Evolutionary conservation across 352 stramenopile species (phyloP), one percentile per base, ranked within the genome.

Genomic region (Elongisporangium senticosum): DNA sequence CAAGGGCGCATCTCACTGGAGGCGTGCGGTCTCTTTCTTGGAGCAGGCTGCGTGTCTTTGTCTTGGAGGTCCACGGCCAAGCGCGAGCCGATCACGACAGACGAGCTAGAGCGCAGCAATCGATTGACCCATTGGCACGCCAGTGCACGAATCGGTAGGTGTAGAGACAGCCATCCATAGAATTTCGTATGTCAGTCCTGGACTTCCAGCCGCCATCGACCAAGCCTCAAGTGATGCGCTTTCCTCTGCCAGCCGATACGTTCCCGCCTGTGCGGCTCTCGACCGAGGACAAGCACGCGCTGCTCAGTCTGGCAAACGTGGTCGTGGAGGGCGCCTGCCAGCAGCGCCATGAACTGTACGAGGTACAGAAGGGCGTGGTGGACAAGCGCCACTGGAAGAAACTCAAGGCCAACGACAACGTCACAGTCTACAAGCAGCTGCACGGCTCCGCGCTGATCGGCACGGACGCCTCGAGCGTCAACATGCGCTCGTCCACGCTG

Each of bases 351-450:
- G 59, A 69, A 40, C 48, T 61, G 19, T 77, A 77, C 53, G 39
- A 65, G 6, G 71, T 68, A 11, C 63, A 74, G 6, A 58, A 75
- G 39, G 67, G 72, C 50, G 65, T 60, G 21, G 65, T 76, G 24
- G 67, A 75, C 40, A 0, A 17, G 19, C 19, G 68, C 4, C 50
- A 67, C 21, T 75, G 67, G 67, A 75, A 75, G 33, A 57, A 69
- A 24, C 21, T 75, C 13, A 75, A 69, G 49, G 65, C 63, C 7
- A 67, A 69, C 39, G 64, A 72, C 14, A 67, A 62, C 23, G 62
- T 62, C 15, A 75, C 61, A 0, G 67, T 75, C 0, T 78, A 75
- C 61, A 68, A 52, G 3, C 67, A 71, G 21, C 60, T 64, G 1
- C 59, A 68, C 39, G 63, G 67, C 19, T 6, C 33, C 33, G 11